A percentile compares a stretch with the other conserved stretches of the same genome.
These are phyloP conservation scores for Musa schizocarpa DNA, from an alignment of 176 grass and related monocot species.

Conservation along the genomic window DNA sequence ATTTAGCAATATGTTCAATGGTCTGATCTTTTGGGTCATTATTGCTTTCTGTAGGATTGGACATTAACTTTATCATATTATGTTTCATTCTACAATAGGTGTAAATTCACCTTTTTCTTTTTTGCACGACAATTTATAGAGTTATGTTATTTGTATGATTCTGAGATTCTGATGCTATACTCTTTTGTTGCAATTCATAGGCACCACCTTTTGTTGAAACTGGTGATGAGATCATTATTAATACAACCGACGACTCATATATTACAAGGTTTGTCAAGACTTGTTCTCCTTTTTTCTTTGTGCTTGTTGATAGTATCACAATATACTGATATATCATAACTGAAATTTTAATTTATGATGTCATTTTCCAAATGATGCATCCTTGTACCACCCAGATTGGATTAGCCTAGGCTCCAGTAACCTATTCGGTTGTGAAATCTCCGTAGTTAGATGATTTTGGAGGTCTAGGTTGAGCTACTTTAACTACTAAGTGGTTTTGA, in stretches of 20 bases:
- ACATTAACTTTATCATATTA: neutral
- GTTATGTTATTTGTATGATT: neutral
- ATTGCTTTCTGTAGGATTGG: too few species aligned
- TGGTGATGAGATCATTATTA: constrained; percentile 65
- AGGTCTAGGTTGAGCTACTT: too few species aligned
- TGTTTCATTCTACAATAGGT: neutral
- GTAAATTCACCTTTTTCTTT: neutral
- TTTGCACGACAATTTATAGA: neutral
- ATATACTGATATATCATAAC: neutral
- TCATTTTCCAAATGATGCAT: too few species aligned
- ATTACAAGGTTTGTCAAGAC: constrained; percentile 49
- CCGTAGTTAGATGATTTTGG: too few species aligned
- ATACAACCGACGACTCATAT: constrained; percentile 83
- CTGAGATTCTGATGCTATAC: neutral
- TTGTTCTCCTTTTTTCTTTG: neutral
- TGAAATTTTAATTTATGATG: too few species aligned
- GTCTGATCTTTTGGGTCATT: too few species aligned
- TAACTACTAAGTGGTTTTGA: too few species aligned
- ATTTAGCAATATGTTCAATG: too few species aligned
- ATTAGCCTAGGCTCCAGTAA: too few species aligned
- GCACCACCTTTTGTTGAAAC: constrained; percentile 78
- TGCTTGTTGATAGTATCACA: neutral
- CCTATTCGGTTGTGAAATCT: too few species aligned
- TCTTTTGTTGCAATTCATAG: constrained; percentile 33
- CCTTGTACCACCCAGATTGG: too few species aligned